Base-by-base conservation (phyloP, 805 yeast species). In the Pichia exigua region DNA sequence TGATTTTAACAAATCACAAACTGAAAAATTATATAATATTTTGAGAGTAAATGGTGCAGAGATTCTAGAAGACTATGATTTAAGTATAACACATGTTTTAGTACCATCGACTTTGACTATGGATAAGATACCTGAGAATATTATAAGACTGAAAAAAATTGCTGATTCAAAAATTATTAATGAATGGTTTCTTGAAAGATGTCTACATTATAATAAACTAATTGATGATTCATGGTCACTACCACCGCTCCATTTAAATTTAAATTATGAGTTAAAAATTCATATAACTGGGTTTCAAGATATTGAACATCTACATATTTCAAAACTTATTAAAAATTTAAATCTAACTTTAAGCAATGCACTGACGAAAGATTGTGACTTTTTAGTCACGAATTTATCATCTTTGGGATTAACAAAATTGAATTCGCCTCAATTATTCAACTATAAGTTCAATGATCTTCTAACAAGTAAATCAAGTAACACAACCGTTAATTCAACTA, bases 291-390 rank as follows among this genome's bases (percentile, higher is more conserved):
- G 70, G 18, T 66, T 66, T 44, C 48, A 39, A 17, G 68, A 66
- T 1, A 49, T 66, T 20, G 70, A 66, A 44, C 57, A 56, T 22
- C 49, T 61, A 4, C 70, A 66, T 47, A 43, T 63, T 4, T 79
- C 77, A 10, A 85, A 85, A 61, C 72, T 92, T 44, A 72, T 88
- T 10, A 60, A 69, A 20, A 61, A 75, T 28, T 59, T 85, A 24
- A 82, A 84, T 26, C 78, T 83, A 48, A 69, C 71, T 42, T 73
- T 74, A 49, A 68, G 73, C 45, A 78, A 75, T 0, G 69, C 75
- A 2, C 69, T 87, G 50, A 75, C 76, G 4, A 60, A 72, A 6
- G 66, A 70, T 12, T 69, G 85, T 42, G 85, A 85, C 57, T 60
- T 84, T 17, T 68, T 88, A 32, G 67, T 87, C 2, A 70, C 81